A percentile compares a stretch with the other conserved stretches of the same genome.
These are phyloP conservation scores for Ceriops tagal DNA, from an alignment of 345 rosid genomes.

Conservation along the genomic window DNA sequence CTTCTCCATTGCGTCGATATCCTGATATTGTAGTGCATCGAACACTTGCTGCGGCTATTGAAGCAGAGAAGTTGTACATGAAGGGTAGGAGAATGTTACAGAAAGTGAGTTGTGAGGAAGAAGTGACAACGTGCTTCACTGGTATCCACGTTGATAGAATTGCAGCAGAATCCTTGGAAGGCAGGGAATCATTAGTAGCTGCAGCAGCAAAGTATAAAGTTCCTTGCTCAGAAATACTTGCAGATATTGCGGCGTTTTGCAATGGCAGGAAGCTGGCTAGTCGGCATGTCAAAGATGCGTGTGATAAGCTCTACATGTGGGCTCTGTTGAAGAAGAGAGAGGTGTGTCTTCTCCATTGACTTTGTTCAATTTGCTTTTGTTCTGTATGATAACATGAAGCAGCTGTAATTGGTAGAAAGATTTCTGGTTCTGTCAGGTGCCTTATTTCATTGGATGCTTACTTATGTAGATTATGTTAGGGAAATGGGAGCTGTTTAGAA, in stretches of 20 bases:
- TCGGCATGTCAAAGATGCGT: constrained; percentile 69
- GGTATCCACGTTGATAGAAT: constrained; percentile 53
- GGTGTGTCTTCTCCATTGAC: constrained; percentile 32
- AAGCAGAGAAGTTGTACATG: constrained; percentile 58
- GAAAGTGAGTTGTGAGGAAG: constrained; percentile 14
- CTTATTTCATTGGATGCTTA: background rate
- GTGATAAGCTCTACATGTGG: constrained; percentile 85
- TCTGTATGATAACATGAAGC: background rate
- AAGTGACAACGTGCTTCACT: constrained; percentile 43
- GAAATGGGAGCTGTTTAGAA: too few species aligned
- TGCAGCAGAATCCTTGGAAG: constrained; percentile 56
- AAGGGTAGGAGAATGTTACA: constrained; percentile 20
- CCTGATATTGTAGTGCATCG: constrained; percentile 89
- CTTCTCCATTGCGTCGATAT: constrained; percentile 87
- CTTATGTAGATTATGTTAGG: background rate
- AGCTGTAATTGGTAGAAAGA: background rate
- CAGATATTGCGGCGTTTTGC: constrained; percentile 58
- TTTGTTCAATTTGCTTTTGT: background rate
- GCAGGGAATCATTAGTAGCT: constrained; percentile 49
- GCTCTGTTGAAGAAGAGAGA: constrained; percentile 59
- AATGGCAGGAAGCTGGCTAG: constrained; percentile 68
- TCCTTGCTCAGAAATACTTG: constrained; percentile 46
- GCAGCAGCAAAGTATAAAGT: constrained; percentile 62
- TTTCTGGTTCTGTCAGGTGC: background rate
- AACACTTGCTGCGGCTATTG: constrained; percentile 73